A percentile compares a stretch with the other conserved stretches of the same genome.
phyloP scores from a whole-genome alignment of 2,329 filamentous ascomycete species.

The Ascochyta clinopodiicola region DNA sequence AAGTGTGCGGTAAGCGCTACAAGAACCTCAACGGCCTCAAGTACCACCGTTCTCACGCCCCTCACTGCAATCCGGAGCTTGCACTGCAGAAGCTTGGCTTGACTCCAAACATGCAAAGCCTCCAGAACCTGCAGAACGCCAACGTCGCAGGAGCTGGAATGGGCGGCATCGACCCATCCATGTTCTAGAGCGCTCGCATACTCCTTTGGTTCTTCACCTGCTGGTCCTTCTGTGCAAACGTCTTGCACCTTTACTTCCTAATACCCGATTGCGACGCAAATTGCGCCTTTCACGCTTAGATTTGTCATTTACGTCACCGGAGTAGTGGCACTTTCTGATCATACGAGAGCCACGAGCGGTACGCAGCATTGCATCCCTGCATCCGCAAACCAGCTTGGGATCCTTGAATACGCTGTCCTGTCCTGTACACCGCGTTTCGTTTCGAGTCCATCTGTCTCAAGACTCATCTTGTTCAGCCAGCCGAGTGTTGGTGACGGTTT shows the following conservation, averaged over 20 bases:
- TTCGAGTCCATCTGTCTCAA: slow-evolving; percentile 38
- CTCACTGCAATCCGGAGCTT: slow-evolving; percentile 86
- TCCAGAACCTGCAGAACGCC: slow-evolving; percentile 51
- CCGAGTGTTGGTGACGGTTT: slow-evolving; percentile 36
- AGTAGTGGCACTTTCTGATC: slow-evolving; percentile 6
- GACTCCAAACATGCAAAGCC: slow-evolving; percentile 49
- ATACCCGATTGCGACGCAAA: slow-evolving; percentile 35
- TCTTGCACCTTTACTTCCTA: slow-evolving; percentile 24
- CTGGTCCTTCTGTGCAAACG: slow-evolving; percentile 11
- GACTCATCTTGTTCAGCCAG: slow-evolving; percentile 36
- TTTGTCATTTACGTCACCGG: slow-evolving; percentile 15
- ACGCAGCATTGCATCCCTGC: slow-evolving; percentile 4
- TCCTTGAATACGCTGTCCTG: slow-evolving; percentile 28
- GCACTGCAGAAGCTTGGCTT: slow-evolving; percentile 57
- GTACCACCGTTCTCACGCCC: slow-evolving; percentile 78
- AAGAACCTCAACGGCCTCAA: slow-evolving; percentile 99
- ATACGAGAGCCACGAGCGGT: slow-evolving; percentile 8
- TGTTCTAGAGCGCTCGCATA: slow-evolving; percentile 43
- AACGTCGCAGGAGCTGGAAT: slow-evolving; percentile 62
- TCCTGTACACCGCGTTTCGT: slow-evolving; percentile 24
- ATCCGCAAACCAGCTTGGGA: slow-evolving; percentile 18
- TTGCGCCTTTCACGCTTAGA: slow-evolving; percentile 33
- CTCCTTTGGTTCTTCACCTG: slow-evolving; percentile 2
- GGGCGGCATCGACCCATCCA: slow-evolving; percentile 62
- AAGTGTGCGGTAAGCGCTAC: slow-evolving; percentile 96